Conservation (phyloP, 768 basidiomycete genomes). For the Tricholoma flavovirens region DNA sequence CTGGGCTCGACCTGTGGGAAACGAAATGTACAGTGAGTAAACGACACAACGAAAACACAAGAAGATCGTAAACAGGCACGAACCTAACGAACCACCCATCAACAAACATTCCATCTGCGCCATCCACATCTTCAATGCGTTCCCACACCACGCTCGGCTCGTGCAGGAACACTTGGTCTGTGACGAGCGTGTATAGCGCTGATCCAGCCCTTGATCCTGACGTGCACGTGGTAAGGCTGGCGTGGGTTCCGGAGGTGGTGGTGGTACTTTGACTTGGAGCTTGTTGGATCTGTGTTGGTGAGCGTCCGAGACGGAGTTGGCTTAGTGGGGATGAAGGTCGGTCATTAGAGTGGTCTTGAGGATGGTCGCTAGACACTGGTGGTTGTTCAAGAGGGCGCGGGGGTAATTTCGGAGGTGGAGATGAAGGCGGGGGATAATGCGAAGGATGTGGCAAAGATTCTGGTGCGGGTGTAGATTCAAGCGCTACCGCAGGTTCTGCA, state of each 20-base stretch:
- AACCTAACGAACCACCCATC: constrained; percentile 55
- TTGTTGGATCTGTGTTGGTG: background rate
- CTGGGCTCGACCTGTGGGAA: constrained; percentile 44
- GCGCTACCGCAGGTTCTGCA: background rate
- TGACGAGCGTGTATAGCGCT: constrained; percentile 75
- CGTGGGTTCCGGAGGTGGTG: constrained; percentile 3
- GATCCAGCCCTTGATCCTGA: constrained; percentile 14
- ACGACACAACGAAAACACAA: too few species aligned
- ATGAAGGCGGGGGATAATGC: background rate
- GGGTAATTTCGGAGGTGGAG: background rate
- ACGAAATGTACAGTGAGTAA: background rate
- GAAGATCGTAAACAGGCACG: background rate
- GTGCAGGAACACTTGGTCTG: constrained; percentile 73
- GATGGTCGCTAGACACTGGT: background rate
- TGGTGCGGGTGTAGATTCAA: background rate
- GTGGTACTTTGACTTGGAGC: background rate
- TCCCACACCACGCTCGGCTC: constrained; percentile 89
- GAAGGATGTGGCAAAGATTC: background rate
- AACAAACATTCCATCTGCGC: constrained; percentile 69
- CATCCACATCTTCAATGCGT: constrained; percentile 82
- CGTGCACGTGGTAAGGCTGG: background rate
- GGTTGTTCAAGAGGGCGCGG: background rate
- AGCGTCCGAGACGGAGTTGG: background rate
- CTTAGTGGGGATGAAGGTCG: background rate
- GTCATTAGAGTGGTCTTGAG: background rate